Evolutionary conservation across 768 basidiomycete species (phyloP), one percentile per base, ranked within the genome.

Genomic region (Agaricus subrufescens): DNA sequence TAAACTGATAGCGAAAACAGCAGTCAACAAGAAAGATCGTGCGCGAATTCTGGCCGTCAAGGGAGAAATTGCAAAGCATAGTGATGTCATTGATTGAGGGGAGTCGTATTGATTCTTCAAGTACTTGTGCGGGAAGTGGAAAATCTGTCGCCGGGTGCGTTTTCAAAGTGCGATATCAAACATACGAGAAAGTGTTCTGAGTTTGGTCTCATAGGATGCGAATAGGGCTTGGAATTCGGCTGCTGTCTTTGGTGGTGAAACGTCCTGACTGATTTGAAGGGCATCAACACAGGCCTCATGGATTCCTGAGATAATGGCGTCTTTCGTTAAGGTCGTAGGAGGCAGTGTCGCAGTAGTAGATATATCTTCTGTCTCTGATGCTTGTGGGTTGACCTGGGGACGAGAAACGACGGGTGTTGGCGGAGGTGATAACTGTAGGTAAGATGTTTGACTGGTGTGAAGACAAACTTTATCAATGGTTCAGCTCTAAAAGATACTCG

Each of bases 211-310:
- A 52, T 63, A 63, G 2, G 60, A 47, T 7, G 53, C 56, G 38
- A 66, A 68, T 56, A 63, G 58, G 6, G 57, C 62, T 14, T 60
- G 48, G 51, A 63, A 64, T 54, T 67, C 63, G 12, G 57, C 53
- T 25, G 64, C 54, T 3, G 59, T 61, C 30, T 42, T 48, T n/a
- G 54, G 53, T 9, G 40, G 23, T 43, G 39, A 29, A 2, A 0
- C 27, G 1, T 23, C 29, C 34, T 47, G 14, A 46, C 7, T 49
- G 10, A 15, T 23, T 26, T 23, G 11, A 37, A 31, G 31, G 23
- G 43, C 23, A 11, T 46, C 40, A 26, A 37, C 1, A 29, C 54
- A 56, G 23, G 54, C 46, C 3, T 43, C 46, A 9, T 30, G 14
- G 31, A 56, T 23, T 6, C 54, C 54, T n/a, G 19, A 34, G 12